Conservation (phyloP, 2,329 filamentous ascomycete species). For the Pezicula radicicola region DNA sequence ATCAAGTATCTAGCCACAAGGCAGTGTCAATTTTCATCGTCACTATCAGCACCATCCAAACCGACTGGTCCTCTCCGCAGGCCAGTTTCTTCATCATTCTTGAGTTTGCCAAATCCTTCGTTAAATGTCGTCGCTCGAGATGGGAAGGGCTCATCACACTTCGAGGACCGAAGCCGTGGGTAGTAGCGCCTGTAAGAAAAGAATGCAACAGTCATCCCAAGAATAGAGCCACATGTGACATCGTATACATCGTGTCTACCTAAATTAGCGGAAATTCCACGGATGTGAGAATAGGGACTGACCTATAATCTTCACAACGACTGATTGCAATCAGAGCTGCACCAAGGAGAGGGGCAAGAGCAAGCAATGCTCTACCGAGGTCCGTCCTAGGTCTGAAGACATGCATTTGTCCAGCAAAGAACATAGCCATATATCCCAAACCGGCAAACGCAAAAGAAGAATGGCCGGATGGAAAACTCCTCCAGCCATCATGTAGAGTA, state of each 20-base stretch:
- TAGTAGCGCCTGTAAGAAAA: conserved; percentile 67
- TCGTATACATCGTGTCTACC: conserved; percentile 64
- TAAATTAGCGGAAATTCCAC: not conserved
- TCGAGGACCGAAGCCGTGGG: conserved; percentile 48
- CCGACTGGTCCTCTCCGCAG: not conserved
- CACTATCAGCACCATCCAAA: not conserved
- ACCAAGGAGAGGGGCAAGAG: conserved; percentile 55
- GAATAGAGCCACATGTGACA: conserved; percentile 56
- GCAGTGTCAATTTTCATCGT: not conserved
- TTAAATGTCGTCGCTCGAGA: conserved; percentile 25
- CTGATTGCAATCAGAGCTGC: conserved; percentile 68
- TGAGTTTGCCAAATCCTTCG: conserved; percentile 28
- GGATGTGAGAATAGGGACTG: not conserved
- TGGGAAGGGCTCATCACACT: conserved; percentile 57
- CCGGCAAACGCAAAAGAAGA: conserved; percentile 77
- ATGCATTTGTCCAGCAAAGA: conserved; percentile 64
- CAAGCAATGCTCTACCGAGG: conserved; percentile 53
- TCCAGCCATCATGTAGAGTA: conserved; percentile 76
- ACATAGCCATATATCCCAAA: conserved; percentile 70
- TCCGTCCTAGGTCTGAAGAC: conserved; percentile 47
- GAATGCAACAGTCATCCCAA: conserved; percentile 59
- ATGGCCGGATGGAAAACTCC: conserved; percentile 80
- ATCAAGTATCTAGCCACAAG: no score
- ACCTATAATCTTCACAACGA: conserved; percentile 64
- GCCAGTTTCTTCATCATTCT: conserved; percentile 26